These are phyloP conservation scores for Claviceps citrina DNA, from an alignment of 2,329 filamentous ascomycete genomes.

Conservation along the genomic window DNA sequence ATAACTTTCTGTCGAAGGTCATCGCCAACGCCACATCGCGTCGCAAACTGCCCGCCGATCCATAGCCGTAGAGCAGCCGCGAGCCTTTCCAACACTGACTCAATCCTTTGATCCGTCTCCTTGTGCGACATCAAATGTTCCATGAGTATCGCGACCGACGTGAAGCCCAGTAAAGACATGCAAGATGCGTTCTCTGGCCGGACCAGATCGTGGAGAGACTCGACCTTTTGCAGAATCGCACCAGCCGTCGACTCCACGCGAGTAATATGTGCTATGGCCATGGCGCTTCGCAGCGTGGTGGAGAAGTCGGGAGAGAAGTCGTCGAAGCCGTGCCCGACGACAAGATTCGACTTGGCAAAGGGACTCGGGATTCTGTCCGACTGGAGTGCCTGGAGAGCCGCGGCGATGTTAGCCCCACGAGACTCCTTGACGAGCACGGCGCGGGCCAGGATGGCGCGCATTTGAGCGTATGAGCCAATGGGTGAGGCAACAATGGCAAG, in stretches of 20 bases:
- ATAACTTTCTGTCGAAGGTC: slow-evolving; percentile 39
- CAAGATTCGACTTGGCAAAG: slow-evolving; percentile 18
- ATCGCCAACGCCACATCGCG: slow-evolving; percentile 33
- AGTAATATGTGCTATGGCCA: slow-evolving; percentile 43
- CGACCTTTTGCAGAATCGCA: slow-evolving; percentile 26
- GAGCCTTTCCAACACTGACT: slow-evolving; percentile 36
- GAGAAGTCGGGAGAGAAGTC: slow-evolving; percentile 35
- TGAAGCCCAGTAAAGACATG: slow-evolving; percentile 44
- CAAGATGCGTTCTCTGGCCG: slow-evolving; percentile 24
- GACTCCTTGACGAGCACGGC: slow-evolving; percentile 40
- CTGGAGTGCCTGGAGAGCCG: slow-evolving; percentile 36
- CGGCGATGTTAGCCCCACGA: slow-evolving; percentile 40
- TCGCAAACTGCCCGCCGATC: slow-evolving; percentile 39
- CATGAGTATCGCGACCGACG: slow-evolving; percentile 43
- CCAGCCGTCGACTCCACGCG: slow-evolving; percentile 22
- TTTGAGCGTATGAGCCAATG: slow-evolving; percentile 56
- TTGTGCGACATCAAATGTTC: slow-evolving; percentile 33
- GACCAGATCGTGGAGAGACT: slow-evolving; percentile 34
- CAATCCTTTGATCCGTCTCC: slow-evolving; percentile 30
- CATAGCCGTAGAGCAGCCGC: slow-evolving; percentile 44
- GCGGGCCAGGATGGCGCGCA: slow-evolving; percentile 43
- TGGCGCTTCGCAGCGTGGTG: slow-evolving; percentile 43
- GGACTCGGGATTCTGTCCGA: slow-evolving; percentile 15
- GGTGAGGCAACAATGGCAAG: slow-evolving; percentile 62
- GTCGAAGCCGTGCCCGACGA: slow-evolving; percentile 29